Base-by-base conservation (phyloP, 2,329 filamentous ascomycete species). In the Colletotrichum ledebouriae region DNA sequence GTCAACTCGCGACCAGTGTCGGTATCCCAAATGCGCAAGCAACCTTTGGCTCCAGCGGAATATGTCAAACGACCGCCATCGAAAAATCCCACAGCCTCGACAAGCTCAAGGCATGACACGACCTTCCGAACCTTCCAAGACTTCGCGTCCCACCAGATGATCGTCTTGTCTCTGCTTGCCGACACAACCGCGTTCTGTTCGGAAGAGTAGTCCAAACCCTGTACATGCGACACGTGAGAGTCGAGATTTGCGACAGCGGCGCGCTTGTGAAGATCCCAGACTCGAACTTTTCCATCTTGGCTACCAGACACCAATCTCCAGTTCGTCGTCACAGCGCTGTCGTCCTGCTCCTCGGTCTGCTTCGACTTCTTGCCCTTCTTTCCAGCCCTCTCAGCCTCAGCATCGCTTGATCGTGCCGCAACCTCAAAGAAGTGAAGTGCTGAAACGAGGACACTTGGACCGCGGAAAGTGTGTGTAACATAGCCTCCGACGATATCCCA, bases 221-320 rank as follows among this genome's bases (percentile, higher is more conserved):
- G 90, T n/a, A 99, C 93, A 72, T 98, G 93, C 10, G 96, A 98
- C 22, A 97, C 94, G 77, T 99, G 97, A 0, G 94, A 96, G 69
- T 98, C 94, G 37, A 97, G 84, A 17, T 90, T 89, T 20, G 93
- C 92, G 22, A 93, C 84, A 67, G 90, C 90, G 71, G 88, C 92
- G 63, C 93, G 88, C 81, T 93, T 97, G 79, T 94, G 90, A 66
- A 99, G 81, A 80, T 98, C 93, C 93, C 94, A 99, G 22, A 99
- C 87, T 20, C 93, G 87, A 60, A 99, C 87, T 76, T 95, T 97
- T 37, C 96, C 96, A 77, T 98, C 95, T 78, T 99, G 97, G 70
- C 92, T 94, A 71, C 95, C 96, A 39, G 94, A 97, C 5, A 94
- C 94, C 15, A 99, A 85, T 53, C 94, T 86, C 77, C 97, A 97